Evolutionary conservation across 148 eudicot genomes (phyloP).

Genomic region (Pouteria glomerata): DNA sequence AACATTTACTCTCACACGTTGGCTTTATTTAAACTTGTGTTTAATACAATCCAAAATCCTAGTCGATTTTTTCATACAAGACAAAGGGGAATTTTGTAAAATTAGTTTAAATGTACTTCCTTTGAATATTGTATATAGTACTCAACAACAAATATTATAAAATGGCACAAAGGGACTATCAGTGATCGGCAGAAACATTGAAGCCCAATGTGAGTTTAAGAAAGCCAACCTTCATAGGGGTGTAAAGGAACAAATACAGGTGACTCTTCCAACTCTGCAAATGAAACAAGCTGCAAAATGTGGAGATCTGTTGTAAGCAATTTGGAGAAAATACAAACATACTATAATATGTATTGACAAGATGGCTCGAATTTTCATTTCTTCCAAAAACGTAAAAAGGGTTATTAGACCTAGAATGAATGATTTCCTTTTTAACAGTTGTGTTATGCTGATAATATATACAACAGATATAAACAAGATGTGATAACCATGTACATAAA

Average conservation of each 20-base stretch:
- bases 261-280: slow-evolving; percentile 71
- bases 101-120: neutral
- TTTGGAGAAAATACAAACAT: neutral
- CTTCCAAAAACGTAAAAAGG: too few relatives aligned
- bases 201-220: too few relatives aligned
- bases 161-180: neutral
- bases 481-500: too few relatives aligned
- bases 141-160: neutral
- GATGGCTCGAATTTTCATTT: neutral
- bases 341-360: neutral
- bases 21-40: neutral
- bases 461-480: too few relatives aligned
- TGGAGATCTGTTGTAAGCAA: slow-evolving; percentile 6
- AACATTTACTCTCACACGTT: neutral
- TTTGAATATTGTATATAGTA: neutral
- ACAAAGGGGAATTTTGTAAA: neutral
- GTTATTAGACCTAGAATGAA: too few relatives aligned
- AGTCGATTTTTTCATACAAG: neutral
- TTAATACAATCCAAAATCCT: neutral
- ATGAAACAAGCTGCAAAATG: slow-evolving; percentile 78
- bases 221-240: slow-evolving; percentile 54
- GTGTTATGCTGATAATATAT: too few relatives aligned
- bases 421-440: too few relatives aligned
- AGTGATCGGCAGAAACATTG: neutral
- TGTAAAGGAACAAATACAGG: slow-evolving; percentile 74